These are phyloP conservation scores for Nemania bipapillata DNA, from an alignment of 2,329 filamentous ascomycete species.

Conservation along the genomic window DNA sequence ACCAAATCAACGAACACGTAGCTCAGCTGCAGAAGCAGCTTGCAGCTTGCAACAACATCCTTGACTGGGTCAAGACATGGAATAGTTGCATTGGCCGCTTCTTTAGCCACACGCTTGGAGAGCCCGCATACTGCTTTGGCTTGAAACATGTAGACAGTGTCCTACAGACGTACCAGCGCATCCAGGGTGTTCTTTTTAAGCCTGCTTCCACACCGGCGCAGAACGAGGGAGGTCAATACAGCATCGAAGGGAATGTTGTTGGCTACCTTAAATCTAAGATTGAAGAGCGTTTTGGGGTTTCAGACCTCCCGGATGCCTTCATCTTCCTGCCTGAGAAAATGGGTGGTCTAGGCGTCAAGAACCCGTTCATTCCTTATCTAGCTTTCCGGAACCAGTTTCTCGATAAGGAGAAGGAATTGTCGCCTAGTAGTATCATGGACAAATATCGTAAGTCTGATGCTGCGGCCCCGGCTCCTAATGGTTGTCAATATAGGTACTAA, in stretches of 20 bases:
- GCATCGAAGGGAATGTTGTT: conserved; percentile 45
- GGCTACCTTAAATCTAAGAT: conserved; percentile 50
- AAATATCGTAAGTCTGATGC: conserved; percentile 20
- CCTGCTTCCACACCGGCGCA: conserved; percentile 15
- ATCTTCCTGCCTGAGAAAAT: conserved; percentile 59
- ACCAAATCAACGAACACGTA: conserved; percentile 64
- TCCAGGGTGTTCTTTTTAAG: conserved; percentile 56
- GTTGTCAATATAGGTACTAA: background rate
- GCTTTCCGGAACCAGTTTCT: conserved; percentile 50
- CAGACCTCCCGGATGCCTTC: conserved; percentile 58
- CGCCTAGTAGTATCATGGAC: conserved; percentile 24
- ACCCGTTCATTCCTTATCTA: conserved; percentile 59
- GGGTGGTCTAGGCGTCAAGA: conserved; percentile 60
- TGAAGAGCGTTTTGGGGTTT: conserved; percentile 51
- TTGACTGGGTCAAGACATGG: conserved; percentile 58
- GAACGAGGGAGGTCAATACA: conserved; percentile 2
- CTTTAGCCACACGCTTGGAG: conserved; percentile 60
- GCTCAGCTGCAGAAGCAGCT: conserved; percentile 66
- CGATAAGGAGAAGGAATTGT: background rate
- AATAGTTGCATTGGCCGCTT: conserved; percentile 60
- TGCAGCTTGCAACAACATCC: conserved; percentile 59
- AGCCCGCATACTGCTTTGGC: conserved; percentile 59
- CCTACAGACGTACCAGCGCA: conserved; percentile 56
- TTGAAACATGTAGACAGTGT: conserved; percentile 58
- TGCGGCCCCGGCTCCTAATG: background rate